These are phyloP conservation scores for Leucosporidium yakuticum DNA, from an alignment of 768 basidiomycete species.

Conservation along the genomic window DNA sequence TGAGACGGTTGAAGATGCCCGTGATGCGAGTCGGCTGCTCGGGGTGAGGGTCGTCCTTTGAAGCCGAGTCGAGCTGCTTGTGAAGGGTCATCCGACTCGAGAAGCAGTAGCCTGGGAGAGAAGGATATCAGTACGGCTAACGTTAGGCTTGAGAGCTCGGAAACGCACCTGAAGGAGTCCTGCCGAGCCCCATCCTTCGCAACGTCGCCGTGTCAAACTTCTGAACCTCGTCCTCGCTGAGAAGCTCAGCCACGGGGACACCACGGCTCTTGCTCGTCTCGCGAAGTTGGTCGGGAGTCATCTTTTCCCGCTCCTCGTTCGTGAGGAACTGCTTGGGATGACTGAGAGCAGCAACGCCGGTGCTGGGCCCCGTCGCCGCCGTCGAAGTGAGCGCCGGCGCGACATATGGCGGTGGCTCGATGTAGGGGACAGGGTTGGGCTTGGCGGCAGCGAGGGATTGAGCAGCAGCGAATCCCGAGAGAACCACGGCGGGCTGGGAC, in stretches of 20 bases:
- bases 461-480: too few species aligned
- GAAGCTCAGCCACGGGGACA: background rate
- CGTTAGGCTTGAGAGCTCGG: background rate
- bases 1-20: slow-evolving; percentile 63
- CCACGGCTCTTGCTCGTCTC: background rate
- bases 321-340: slow-evolving; percentile 6
- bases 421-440: too few species aligned
- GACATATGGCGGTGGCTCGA: too few species aligned
- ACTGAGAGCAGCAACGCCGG: too few species aligned
- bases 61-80: slow-evolving; percentile 53
- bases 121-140: background rate
- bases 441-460: too few species aligned
- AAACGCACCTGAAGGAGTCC: slow-evolving; percentile 14
- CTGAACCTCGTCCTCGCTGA: slow-evolving; percentile 20
- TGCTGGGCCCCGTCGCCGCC: too few species aligned
- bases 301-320: slow-evolving; percentile 2
- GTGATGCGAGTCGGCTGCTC: slow-evolving; percentile 71
- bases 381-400: too few species aligned
- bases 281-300: background rate
- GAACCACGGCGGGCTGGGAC: too few species aligned
- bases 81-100: slow-evolving; percentile 81
- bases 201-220: slow-evolving; percentile 13
- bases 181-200: slow-evolving; percentile 20
- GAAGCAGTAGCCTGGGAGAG: slow-evolving; percentile 48
- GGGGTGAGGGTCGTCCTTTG: slow-evolving; percentile 58